Conservation (phyloP, 2,329 filamentous ascomycete genomes). For the Scortechinia acanthostroma region DNA sequence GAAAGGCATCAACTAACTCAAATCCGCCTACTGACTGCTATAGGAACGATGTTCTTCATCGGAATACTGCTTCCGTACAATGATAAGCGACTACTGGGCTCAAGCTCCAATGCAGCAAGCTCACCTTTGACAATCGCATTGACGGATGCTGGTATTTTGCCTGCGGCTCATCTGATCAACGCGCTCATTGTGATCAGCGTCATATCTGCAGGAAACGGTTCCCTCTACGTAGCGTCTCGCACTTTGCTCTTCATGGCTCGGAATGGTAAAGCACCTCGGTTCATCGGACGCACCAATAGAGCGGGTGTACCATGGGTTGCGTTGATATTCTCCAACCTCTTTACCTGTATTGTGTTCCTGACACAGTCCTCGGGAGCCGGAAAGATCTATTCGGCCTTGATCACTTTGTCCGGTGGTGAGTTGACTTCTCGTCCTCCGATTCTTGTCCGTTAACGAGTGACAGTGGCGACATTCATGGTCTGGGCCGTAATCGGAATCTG, state of each 20-base stretch:
- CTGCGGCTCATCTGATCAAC: slow-evolving; percentile 85
- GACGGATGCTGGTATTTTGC: slow-evolving; percentile 71
- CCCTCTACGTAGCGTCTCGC: slow-evolving; percentile 83
- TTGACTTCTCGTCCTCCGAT: slow-evolving; percentile 62
- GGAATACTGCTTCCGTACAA: slow-evolving; percentile 75
- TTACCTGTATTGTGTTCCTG: slow-evolving; percentile 65
- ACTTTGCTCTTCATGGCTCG: slow-evolving; percentile 86
- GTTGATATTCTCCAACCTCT: slow-evolving; percentile 68
- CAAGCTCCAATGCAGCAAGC: slow-evolving; percentile 60
- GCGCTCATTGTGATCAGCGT: slow-evolving; percentile 88
- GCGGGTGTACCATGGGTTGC: slow-evolving; percentile 66
- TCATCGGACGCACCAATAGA: slow-evolving; percentile 76
- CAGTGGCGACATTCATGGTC: no score
- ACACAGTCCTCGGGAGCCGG: slow-evolving; percentile 59
- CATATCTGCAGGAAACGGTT: slow-evolving; percentile 83
- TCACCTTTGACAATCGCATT: slow-evolving; percentile 94
- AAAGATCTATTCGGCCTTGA: slow-evolving; percentile 65
- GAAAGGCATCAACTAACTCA: no score
- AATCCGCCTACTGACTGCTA: no score
- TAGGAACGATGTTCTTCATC: slow-evolving; percentile 55
- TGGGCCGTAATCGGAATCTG: slow-evolving; percentile 82
- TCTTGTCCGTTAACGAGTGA: slow-evolving; percentile 69
- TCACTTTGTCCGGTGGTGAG: background rate
- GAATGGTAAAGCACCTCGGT: slow-evolving; percentile 72
- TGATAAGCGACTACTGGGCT: slow-evolving; percentile 53